phyloP scores from a whole-genome alignment of 2,329 filamentous ascomycete species.

The Colletotrichum trifolii region DNA sequence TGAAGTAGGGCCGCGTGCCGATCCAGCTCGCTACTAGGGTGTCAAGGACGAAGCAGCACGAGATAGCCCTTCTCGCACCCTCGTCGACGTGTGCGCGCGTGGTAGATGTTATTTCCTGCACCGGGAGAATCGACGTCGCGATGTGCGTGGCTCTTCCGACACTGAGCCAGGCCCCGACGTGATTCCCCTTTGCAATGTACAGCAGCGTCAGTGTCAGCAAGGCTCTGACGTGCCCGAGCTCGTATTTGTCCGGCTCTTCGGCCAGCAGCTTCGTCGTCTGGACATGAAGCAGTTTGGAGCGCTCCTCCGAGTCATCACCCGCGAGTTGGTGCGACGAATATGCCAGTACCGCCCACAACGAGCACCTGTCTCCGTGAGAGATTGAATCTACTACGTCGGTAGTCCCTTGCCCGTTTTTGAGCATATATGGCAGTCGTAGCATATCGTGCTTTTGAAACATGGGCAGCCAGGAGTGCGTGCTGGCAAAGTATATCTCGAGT shows the following conservation, averaged over 20 bases:
- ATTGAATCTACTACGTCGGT: background rate
- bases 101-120: too few species aligned
- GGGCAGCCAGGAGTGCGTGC: constrained; percentile 19
- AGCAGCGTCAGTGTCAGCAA: constrained; percentile 18
- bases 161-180: constrained; percentile 22
- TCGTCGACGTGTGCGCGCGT: background rate
- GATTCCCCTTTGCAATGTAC: background rate
- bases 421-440: constrained; percentile 10
- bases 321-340: constrained; percentile 1
- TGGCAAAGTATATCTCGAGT: constrained; percentile 15
- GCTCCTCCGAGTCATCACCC: background rate
- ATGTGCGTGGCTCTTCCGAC: constrained; percentile 22
- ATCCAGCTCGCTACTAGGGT: constrained; percentile 20
- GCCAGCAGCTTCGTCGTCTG: background rate
- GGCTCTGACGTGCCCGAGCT: constrained; percentile 20
- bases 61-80: background rate
- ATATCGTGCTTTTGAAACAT: constrained; percentile 31
- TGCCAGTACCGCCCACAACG: constrained; percentile 26
- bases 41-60: constrained; percentile 27
- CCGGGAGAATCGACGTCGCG: background rate
- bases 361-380: background rate
- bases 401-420: background rate
- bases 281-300: background rate
- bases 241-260: background rate
- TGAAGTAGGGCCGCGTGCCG: constrained; percentile 19